A percentile compares a stretch with the other conserved stretches of the same genome.
These are phyloP conservation scores for Sutorius eximius DNA, from an alignment of 1,284 basidiomycete species.

Conservation along the genomic window DNA sequence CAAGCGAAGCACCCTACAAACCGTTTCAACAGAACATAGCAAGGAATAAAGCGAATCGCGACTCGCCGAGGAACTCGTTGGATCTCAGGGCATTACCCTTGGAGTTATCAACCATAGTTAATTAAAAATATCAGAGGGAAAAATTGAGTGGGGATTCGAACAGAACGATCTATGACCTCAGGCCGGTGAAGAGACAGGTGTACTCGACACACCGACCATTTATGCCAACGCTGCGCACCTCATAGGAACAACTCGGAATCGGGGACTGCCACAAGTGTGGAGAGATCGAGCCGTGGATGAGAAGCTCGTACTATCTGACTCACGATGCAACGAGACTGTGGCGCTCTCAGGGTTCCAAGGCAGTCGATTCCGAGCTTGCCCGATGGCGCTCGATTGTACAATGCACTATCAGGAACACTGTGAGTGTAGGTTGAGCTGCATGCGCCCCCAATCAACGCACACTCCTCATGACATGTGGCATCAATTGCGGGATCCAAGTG, in stretches of 20 bases:
- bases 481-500: not conserved
- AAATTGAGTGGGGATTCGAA: conserved; percentile 28
- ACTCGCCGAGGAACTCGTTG: conserved; percentile 27
- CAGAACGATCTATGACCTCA: no score
- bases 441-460: not conserved
- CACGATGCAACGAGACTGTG: not conserved
- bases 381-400: conserved; percentile 6
- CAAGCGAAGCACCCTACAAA: conserved; percentile 52
- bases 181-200: not conserved
- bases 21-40: not conserved
- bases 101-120: conserved; percentile 12
- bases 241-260: conserved; percentile 22
- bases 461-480: no score
- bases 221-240: conserved; percentile 1
- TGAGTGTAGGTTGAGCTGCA: not conserved
- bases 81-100: conserved; percentile 6
- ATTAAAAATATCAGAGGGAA: not conserved
- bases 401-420: not conserved
- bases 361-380: conserved; percentile 16
- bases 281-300: not conserved
- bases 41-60: not conserved
- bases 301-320: not conserved
- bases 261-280: not conserved
- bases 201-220: conserved; percentile 2
- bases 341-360: not conserved